Conservation (phyloP, 176 grass and related monocot genomes). For the Tuctoria greenei region DNA sequence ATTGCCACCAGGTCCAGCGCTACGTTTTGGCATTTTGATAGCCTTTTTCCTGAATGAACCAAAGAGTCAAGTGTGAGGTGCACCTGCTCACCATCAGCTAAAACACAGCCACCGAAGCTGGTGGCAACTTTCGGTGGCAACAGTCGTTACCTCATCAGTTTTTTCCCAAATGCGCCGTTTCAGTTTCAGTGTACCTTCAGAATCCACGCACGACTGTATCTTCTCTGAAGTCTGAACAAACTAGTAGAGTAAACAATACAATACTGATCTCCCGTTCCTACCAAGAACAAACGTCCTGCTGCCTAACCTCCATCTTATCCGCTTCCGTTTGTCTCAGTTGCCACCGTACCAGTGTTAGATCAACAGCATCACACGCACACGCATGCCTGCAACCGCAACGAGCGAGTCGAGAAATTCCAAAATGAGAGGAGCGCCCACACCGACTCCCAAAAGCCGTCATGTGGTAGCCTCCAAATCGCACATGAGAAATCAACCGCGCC, state of each 20-base stretch:
- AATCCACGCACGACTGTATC: neutral
- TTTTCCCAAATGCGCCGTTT: neutral
- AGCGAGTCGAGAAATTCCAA: slow-evolving; percentile 37
- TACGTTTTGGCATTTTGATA: slow-evolving; percentile 31
- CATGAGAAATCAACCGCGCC: neutral
- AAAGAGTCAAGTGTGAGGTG: neutral
- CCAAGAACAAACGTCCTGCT: slow-evolving; percentile 6
- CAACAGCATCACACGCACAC: neutral
- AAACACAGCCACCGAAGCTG: neutral
- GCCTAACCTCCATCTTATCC: slow-evolving; percentile 19
- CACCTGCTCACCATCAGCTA: neutral
- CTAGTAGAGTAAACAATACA: neutral
- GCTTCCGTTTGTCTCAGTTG: slow-evolving; percentile 3
- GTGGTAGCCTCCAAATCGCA: slow-evolving; percentile 35
- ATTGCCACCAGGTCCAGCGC: neutral
- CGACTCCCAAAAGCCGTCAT: slow-evolving; percentile 15
- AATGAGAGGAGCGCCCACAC: neutral
- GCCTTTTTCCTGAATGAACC: neutral
- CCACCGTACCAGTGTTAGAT: too few relatives aligned
- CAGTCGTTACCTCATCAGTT: neutral
- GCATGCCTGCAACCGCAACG: slow-evolving; percentile 7
- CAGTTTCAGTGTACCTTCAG: neutral
- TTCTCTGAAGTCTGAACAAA: neutral
- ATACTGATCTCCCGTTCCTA: slow-evolving; percentile 5
- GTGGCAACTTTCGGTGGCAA: slow-evolving; percentile 22